phyloP scores from a whole-genome alignment of 2,329 filamentous ascomycete species.

The Hyphodiscus sp. region DNA sequence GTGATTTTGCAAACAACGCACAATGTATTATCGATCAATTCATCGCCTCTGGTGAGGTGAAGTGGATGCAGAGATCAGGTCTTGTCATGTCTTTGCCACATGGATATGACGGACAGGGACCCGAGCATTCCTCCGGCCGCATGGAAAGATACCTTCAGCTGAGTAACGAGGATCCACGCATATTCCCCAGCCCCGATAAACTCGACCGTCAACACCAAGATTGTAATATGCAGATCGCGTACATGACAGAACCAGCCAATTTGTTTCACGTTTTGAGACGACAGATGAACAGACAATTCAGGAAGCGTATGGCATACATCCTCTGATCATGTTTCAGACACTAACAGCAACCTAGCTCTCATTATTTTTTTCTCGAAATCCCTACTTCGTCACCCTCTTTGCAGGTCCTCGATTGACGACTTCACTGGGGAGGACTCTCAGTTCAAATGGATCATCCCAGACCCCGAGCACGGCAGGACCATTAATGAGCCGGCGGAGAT shows the following conservation, averaged over 20 bases:
- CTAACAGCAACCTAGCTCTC: slow-evolving; percentile 53
- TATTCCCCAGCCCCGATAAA: slow-evolving; percentile 84
- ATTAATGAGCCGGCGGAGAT: slow-evolving; percentile 81
- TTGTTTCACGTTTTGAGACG: slow-evolving; percentile 93
- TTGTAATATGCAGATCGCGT: slow-evolving; percentile 98
- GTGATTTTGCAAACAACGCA: slow-evolving; percentile 99
- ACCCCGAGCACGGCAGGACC: slow-evolving; percentile 72
- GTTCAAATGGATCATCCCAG: slow-evolving; percentile 95
- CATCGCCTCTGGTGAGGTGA: slow-evolving; percentile 92
- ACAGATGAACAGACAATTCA: slow-evolving; percentile 98
- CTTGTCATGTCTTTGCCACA: slow-evolving; percentile 95
- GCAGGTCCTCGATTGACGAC: slow-evolving; percentile 83
- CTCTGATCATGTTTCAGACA: background rate
- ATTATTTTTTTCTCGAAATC: slow-evolving; percentile 99
- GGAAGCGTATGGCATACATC: slow-evolving; percentile 70
- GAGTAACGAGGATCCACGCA: slow-evolving; percentile 92
- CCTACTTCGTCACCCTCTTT: slow-evolving; percentile 86
- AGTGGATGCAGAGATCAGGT: slow-evolving; percentile 97
- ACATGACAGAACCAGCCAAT: slow-evolving; percentile 95
- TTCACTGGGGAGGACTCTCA: slow-evolving; percentile 86
- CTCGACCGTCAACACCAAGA: slow-evolving; percentile 97
- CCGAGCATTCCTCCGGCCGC: slow-evolving; percentile 94
- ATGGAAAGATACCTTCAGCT: slow-evolving; percentile 97
- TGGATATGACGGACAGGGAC: slow-evolving; percentile 96
- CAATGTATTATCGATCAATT: slow-evolving; percentile 99